Base-by-base conservation (phyloP, 1,284 basidiomycete genomes). In the Exobasidium cylindrosporum region DNA sequence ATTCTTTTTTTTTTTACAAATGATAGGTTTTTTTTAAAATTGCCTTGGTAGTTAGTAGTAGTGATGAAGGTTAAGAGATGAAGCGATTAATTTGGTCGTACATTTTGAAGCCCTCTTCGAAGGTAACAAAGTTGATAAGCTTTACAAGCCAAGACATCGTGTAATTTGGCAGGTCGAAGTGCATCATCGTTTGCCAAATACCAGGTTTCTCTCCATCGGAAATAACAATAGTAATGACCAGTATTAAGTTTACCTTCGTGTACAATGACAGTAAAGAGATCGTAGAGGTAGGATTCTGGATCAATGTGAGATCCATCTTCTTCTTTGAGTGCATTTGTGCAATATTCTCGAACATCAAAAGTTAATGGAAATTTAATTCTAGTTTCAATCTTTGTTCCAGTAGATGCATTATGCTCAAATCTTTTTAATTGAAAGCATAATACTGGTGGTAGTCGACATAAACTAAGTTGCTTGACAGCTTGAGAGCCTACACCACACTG, bases 391-490 rank as follows among this genome's bases (percentile, higher is more conserved):
- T 97, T 97, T 0, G 70, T 63, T 5, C 64, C 49, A 1, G 90
- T 86, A 26, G 85, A 83, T 1, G 86, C 85, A 74, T 87, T 89
- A 73, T 97, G 92, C 74, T 96, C 94, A 79, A 97, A 97, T 2
- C 94, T 88, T 92, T 97, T 98, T 82, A 98, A 89, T 80, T 97
- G 95, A 71, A 97, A 91, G 70, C 90, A 92, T 50, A 98, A 83
- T 0, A 96, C 92, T 0, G 91, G 89, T 0, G 95, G 93, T 3
- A 98, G 83, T 66, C 88, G 88, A 60, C 86, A 86, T 70, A 97
- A 87, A 67, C 87, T 90, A 57, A 97, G 82, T 49, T 91, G 88
- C 76, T 94, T 93, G 69, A 85, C 90, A 0, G 89, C 89, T 28
- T 62, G 60, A 10, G 58, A 30, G 3, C 13, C 55, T 24, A 29